Conservation (phyloP, 169 alveolate species). For the Eimeria falciformis region DNA sequence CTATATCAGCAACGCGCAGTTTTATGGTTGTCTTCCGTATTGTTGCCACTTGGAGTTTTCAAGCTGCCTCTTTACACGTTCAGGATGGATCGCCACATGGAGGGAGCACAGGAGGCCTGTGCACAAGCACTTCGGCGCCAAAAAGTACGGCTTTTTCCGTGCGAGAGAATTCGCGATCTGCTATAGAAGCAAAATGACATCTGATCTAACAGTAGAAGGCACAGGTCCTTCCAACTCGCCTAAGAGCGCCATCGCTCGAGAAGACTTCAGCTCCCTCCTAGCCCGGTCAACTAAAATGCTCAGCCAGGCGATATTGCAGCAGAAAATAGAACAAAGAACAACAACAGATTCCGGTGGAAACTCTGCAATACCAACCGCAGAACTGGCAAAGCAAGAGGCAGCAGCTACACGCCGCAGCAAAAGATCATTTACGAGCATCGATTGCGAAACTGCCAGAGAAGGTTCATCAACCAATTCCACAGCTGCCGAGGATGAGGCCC, state of each 20-base stretch:
- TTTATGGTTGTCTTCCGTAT: not conserved
- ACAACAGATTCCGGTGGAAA: not conserved
- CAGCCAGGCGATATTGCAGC: no score
- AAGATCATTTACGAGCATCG: not conserved
- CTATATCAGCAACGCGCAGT: not conserved
- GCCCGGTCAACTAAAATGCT: not conserved
- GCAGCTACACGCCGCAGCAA: not conserved
- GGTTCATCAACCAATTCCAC: not conserved
- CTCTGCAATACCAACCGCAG: not conserved
- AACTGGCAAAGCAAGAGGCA: not conserved
- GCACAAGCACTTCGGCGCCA: slow-evolving; percentile 36
- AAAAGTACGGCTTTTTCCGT: slow-evolving; percentile 23
- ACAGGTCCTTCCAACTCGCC: not conserved
- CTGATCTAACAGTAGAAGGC: not conserved
- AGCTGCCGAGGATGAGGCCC: not conserved
- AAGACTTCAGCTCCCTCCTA: no score
- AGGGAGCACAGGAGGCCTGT: slow-evolving; percentile 39
- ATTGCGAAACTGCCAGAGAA: not conserved
- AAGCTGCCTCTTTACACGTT: not conserved
- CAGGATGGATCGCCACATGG: slow-evolving; percentile 58
- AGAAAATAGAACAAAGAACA: not conserved
- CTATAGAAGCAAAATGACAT: not conserved
- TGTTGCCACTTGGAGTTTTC: not conserved
- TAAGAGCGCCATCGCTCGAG: not conserved
- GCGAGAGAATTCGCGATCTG: slow-evolving; percentile 28